Evolutionary conservation across 1,284 basidiomycete genomes (phyloP), one percentile per base, ranked within the genome.

Genomic region (Leucoagaricus sp.): DNA sequence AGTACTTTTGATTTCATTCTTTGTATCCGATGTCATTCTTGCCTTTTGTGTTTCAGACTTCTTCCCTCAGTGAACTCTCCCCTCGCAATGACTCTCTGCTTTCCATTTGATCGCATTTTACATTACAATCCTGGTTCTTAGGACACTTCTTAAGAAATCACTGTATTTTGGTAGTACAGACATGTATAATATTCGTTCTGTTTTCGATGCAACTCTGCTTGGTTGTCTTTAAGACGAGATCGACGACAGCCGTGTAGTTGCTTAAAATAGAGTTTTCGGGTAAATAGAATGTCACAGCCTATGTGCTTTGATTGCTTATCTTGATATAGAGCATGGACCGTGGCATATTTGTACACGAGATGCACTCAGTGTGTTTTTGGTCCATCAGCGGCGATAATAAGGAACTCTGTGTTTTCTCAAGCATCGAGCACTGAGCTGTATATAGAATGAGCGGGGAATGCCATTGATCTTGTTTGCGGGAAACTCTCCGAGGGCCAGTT

Each of bases 101-200:
- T 57, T 40, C 13, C 45, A 55, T 15, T 46, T 49, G 44, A 29
- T 53, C 46, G 44, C 54, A 44, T 49, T 38, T 53, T 53, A 54
- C 52, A 34, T 42, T 55, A 49, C 50, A 26, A 46, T 41, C 41
- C 36, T 55, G 21, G 55, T 57, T 25, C 17, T 34, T 47, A 31
- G 36, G 17, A 57, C 26, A 34, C 31, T 41, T 38, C 41, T 40
- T 36, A 38, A 50, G 49, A 49, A 57, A 38, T 26, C 42, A 36
- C 49, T 57, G 55, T 57, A 57, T 57, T 51, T 52, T 57, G 55
- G 12, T 42, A 50, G 29, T 46, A 28, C 49, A 57, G 26, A 49
- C 17, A 47, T 45, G 42, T 52, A 31, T 56, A 56, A 36, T 40
- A 3, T 57, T 47, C 26, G 26, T 52, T 33, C 29, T 45, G 25